Percentiles rank a stretch among this genome's conserved stretches.
Evolutionary conservation across 169 alveolate species (phyloP).

Genomic region (Toxoplasma gondii): DNA sequence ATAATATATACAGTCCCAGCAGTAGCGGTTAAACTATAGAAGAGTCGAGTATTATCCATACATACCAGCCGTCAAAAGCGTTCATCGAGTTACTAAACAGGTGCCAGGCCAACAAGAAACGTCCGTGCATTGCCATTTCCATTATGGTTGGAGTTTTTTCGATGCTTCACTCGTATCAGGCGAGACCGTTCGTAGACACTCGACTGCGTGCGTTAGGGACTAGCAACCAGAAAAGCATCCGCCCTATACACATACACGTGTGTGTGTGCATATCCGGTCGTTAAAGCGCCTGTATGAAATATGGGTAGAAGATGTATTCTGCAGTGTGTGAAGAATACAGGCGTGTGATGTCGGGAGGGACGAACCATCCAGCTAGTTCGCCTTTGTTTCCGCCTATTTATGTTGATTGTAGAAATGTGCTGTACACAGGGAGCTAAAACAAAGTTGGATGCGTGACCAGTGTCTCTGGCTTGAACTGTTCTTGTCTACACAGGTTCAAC

Average conservation of each 20-base stretch:
- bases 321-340: not conserved
- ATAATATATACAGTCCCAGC: no score
- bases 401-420: not conserved
- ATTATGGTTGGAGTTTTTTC: no score
- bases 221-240: no score
- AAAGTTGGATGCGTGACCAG: not conserved
- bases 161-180: not conserved
- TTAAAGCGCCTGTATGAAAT: no score
- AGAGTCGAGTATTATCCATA: not conserved
- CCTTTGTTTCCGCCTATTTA: not conserved
- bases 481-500: not conserved
- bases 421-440: no score
- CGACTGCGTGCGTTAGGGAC: no score
- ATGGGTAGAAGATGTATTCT: not conserved
- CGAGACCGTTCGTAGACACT: no score
- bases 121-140: not conserved
- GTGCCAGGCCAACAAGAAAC: no score
- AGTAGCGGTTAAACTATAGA: no score
- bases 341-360: not conserved
- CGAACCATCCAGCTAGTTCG: not conserved
- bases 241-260: no score
- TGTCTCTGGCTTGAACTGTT: not conserved
- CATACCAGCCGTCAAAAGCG: not conserved
- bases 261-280: no score
- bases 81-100: not conserved